Evolutionary conservation across 441 rosid species (phyloP).

Genomic region (Macaranga tanarius): DNA sequence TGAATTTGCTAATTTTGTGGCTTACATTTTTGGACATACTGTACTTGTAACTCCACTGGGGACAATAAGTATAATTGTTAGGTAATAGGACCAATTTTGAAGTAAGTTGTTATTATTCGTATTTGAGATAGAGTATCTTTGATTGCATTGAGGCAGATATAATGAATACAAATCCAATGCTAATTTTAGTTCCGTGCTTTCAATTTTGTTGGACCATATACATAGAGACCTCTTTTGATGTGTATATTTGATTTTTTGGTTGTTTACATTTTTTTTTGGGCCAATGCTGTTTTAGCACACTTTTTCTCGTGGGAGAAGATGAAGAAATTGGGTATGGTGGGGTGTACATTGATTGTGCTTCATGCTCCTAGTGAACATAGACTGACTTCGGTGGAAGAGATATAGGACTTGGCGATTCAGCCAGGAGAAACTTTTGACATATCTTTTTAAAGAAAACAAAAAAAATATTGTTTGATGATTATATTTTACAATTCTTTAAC

Average conservation of each 20-base stretch:
- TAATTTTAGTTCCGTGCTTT: background rate
- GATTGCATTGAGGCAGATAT: background rate
- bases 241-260: background rate
- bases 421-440: constrained; percentile 40
- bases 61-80: constrained; percentile 71
- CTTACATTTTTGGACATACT: constrained; percentile 68
- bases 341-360: constrained; percentile 65
- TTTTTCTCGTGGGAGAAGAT: constrained; percentile 60
- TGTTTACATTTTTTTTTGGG: background rate
- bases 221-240: background rate
- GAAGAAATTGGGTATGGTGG: constrained; percentile 63
- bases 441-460: background rate
- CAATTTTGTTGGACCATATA: background rate
- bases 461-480: background rate
- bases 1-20: constrained; percentile 65
- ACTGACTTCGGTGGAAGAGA: constrained; percentile 52
- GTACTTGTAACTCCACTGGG: constrained; percentile 75
- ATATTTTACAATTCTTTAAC: background rate
- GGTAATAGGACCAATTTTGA: constrained; percentile 29
- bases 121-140: too few species aligned
- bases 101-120: background rate
- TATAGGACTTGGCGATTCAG: constrained; percentile 67
- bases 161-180: background rate
- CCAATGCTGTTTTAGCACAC: constrained; percentile 68
- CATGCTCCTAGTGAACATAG: constrained; percentile 61